Evolutionary conservation across 176 grass and related monocot species (phyloP), one percentile per base, ranked within the genome.

Genomic region (Elaeis guineensis): DNA sequence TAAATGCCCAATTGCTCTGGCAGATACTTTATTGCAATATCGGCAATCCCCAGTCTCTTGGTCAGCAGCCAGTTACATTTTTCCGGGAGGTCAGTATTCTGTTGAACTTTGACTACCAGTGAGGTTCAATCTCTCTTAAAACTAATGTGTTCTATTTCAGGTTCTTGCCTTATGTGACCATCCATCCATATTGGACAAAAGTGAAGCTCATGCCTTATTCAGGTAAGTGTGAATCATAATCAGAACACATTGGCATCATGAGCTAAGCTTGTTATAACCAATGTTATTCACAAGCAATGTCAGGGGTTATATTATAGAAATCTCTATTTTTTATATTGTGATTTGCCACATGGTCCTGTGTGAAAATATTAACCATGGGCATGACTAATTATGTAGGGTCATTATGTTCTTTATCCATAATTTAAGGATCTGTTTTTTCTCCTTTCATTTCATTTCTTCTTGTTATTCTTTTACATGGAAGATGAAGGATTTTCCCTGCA

Each of bases 101-200:
- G 66, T 51, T 70, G 15, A 59, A 67, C 15, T 59, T 60, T 19
- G 51, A 23, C 9, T 65, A 65, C 4, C 4, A 16, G 50, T 50
- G 35, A 44, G 69, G 26, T 22, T 65, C 32, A 58, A 17, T 50
- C 6, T 62, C 49, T 67, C 17, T 70, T 21, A n/a, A 6, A 55
- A 25, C 49, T 69, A 19, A 21, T 16, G 16, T 22, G 8, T 29
- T 19, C 12, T 75, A 39, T 74, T 75, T 60, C 51, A 85, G 89
- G 89, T 95, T 74, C 75, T 89, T 82, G 81, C 81, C 4, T 60
- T 89, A 49, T 95, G 85, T 65, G 69, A 95, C 56, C 77, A 89
- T 70, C 89, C 85, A 50, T 26, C 71, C 32, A 75, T 95, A 72
- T 55, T 95, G 51, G 61, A 82, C 25, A 72, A 71, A 64, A 69